Conservation (phyloP, 2,329 filamentous ascomycete species). For the Paraconiothyrium sp. region DNA sequence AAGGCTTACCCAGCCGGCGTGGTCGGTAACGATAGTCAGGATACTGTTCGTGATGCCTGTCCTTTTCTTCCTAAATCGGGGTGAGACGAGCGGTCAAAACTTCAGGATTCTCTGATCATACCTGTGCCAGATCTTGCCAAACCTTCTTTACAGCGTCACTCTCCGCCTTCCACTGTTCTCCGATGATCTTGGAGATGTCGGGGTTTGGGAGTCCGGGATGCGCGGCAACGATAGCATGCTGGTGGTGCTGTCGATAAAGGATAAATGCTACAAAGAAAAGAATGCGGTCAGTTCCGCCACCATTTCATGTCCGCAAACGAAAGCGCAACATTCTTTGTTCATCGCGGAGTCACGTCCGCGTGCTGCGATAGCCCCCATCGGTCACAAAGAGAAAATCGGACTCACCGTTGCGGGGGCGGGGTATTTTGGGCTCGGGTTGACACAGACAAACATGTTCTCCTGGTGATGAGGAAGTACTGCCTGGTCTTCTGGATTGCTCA, state of each 20-base stretch:
- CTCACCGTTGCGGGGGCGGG: slow-evolving; percentile 75
- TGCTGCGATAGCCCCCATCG: slow-evolving; percentile 17
- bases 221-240: slow-evolving; percentile 79
- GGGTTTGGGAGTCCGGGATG: slow-evolving; percentile 93
- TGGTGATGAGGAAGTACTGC: slow-evolving; percentile 43
- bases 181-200: slow-evolving; percentile 97
- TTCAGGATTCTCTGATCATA: slow-evolving; percentile 46
- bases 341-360: slow-evolving; percentile 20
- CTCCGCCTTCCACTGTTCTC: slow-evolving; percentile 87
- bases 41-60: slow-evolving; percentile 86
- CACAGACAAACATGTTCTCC: slow-evolving; percentile 70
- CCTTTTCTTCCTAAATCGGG: slow-evolving; percentile 77
- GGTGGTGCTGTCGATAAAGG: slow-evolving; percentile 92
- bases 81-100: slow-evolving; percentile 21
- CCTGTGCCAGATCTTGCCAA: slow-evolving; percentile 91
- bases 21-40: slow-evolving; percentile 96
- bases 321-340: slow-evolving; percentile 43
- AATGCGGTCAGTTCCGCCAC: slow-evolving; percentile 15
- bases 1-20: slow-evolving; percentile 59
- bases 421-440: slow-evolving; percentile 76
- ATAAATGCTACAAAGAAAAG: slow-evolving; percentile 81
- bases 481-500: slow-evolving; percentile 29
- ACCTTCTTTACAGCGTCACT: slow-evolving; percentile 76
- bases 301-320: slow-evolving; percentile 35
- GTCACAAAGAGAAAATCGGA: slow-evolving; percentile 40